Evolutionary conservation across 345 rosid species (phyloP).

Genomic region (Salix brachista): DNA sequence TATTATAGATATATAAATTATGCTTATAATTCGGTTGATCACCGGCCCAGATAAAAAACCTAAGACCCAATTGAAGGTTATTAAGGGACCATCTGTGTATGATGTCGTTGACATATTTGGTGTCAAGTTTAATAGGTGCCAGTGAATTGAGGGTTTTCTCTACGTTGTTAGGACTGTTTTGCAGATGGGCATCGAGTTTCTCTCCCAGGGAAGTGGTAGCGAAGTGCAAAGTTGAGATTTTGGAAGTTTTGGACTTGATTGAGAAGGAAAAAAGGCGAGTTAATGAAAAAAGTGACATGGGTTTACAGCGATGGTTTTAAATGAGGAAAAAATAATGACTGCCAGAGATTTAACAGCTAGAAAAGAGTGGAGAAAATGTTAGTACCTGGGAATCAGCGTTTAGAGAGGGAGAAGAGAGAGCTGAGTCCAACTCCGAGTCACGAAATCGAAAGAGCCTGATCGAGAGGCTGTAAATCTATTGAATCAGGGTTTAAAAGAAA

Average conservation of each 20-base stretch:
- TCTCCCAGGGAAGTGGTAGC: slow-evolving; percentile 42
- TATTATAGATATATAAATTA: slow-evolving; percentile 51
- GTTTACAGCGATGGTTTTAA: too few relatives aligned
- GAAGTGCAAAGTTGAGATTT: slow-evolving; percentile 28
- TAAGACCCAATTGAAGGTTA: slow-evolving; percentile 51
- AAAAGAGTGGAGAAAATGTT: too few relatives aligned
- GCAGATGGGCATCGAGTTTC: slow-evolving; percentile 38
- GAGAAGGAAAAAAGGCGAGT: slow-evolving; percentile 21
- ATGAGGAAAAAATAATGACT: too few relatives aligned
- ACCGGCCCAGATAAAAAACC: slow-evolving; percentile 85
- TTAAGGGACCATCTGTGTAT: slow-evolving; percentile 37
- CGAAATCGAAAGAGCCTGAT: not conserved
- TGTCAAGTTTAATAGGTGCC: slow-evolving; percentile 41
- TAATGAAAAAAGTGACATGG: slow-evolving; percentile 6
- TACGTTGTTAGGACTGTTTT: slow-evolving; percentile 27
- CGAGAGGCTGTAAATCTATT: too few relatives aligned
- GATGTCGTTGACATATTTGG: slow-evolving; percentile 53
- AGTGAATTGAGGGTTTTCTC: slow-evolving; percentile 45
- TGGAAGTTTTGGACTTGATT: slow-evolving; percentile 20
- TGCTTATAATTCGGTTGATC: slow-evolving; percentile 59
- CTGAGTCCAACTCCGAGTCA: not conserved
- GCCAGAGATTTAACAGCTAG: not conserved
- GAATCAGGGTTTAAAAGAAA: too few relatives aligned
- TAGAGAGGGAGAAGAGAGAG: not conserved
- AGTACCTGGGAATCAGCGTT: not conserved